A percentile compares a stretch with the other conserved stretches of the same genome.
These are phyloP conservation scores for Xylaria longipes DNA, from an alignment of 495 filamentous ascomycete species.

Conservation along the genomic window DNA sequence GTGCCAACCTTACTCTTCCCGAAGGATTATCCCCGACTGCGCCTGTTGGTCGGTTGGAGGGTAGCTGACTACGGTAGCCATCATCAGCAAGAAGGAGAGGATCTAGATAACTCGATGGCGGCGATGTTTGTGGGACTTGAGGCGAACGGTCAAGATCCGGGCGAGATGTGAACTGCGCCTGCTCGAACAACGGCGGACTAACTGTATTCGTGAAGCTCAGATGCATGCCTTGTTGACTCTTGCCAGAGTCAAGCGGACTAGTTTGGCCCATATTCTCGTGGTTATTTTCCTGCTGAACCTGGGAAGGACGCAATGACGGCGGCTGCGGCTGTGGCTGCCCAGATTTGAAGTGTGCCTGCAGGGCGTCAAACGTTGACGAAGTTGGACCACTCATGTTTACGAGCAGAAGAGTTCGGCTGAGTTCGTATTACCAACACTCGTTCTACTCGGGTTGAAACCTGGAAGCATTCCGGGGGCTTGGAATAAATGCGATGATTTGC, in stretches of 20 bases:
- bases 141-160: neutral
- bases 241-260: neutral
- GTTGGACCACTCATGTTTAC: conserved; percentile 35
- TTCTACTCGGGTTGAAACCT: neutral
- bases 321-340: conserved; percentile 23
- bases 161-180: neutral
- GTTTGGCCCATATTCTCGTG: neutral
- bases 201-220: neutral
- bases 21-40: neutral
- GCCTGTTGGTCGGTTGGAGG: neutral
- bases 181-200: neutral
- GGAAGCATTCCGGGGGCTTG: neutral
- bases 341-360: conserved; percentile 37
- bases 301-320: neutral
- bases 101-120: conserved; percentile 21
- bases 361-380: conserved; percentile 34
- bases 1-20: neutral
- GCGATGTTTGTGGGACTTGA: neutral
- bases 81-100: conserved; percentile 24
- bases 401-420: neutral
- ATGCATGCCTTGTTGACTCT: neutral
- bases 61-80: conserved; percentile 6
- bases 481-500: neutral
- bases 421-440: neutral
- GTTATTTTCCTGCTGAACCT: conserved; percentile 5